Evolutionary conservation across 2,329 filamentous ascomycete species (phyloP).

Genomic region (Thelonectria blattea): DNA sequence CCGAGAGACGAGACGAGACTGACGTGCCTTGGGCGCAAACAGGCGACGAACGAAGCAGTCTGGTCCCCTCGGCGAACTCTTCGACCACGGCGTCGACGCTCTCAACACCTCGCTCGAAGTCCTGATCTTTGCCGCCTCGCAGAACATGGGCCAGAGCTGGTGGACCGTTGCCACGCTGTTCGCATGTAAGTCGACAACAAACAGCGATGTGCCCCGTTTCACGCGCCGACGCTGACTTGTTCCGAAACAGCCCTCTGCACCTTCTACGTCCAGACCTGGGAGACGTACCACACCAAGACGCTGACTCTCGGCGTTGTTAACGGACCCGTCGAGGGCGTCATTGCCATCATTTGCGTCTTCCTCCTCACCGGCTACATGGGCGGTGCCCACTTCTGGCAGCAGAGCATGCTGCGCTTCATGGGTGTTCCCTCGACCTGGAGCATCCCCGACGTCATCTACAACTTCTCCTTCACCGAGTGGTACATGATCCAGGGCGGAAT

Average conservation of each 20-base stretch:
- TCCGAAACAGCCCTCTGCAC: conserved; percentile 73
- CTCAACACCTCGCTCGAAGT: conserved; percentile 95
- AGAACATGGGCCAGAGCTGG: conserved; percentile 95
- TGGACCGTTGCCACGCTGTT: conserved; percentile 84
- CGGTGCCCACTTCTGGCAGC: conserved; percentile 92
- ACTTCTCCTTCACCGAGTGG: conserved; percentile 88
- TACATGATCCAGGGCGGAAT: conserved; percentile 86
- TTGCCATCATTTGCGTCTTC: conserved; percentile 84
- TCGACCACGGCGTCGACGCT: conserved; percentile 97
- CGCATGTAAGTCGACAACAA: conserved; percentile 64
- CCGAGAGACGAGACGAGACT: background rate
- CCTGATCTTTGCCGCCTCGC: conserved; percentile 86
- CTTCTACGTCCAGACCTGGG: conserved; percentile 99
- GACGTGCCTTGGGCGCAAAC: conserved; percentile 1
- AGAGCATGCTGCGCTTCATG: conserved; percentile 74
- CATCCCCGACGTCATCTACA: conserved; percentile 75
- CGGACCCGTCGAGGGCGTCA: conserved; percentile 91
- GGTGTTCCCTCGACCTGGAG: conserved; percentile 68
- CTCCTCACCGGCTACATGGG: conserved; percentile 83
- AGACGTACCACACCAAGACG: conserved; percentile 98
- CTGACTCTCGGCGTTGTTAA: conserved; percentile 91
- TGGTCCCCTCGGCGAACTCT: conserved; percentile 92
- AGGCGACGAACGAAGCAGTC: conserved; percentile 89
- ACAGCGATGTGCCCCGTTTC: background rate
- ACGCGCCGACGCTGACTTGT: background rate